Evolutionary conservation across 331 rosid genomes (phyloP), one percentile per base, ranked within the genome.

Genomic region (Pyracantha coccinea): DNA sequence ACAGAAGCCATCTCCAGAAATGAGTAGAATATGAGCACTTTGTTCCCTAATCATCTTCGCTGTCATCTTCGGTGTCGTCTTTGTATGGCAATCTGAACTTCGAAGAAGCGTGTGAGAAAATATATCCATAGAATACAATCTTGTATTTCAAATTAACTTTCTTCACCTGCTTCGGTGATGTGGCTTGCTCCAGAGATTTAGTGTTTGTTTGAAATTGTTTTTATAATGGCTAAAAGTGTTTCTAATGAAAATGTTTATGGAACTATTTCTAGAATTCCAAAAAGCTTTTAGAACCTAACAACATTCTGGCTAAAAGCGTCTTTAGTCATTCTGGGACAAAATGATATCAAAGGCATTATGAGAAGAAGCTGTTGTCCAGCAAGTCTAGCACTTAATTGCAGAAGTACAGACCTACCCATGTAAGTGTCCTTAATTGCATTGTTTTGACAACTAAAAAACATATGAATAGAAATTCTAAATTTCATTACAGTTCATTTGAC

Each of bases 301-400:
- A 90, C 97, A 68, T 97, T 0, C 97, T 20, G 85, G 91, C 76
- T 90, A 76, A 85, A 94, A 21, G 99, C 93, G 77, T 92, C 90
- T 79, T 92, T 83, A 66, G 92, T 92, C 86, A 76, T 92, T 96
- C 96, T 94, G 75, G 23, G 80, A 66, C 72, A 77, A 24, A 71
- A 32, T 38, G 45, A 35, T 24, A 75, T 27, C 54, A 19, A 4
- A 29, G 25, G 20, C 54, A 75, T 21, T 60, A 72, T 44, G 24
- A 38, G 15, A 68, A 66, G 62, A 68, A 4, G 29, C 21, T 35
- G 8, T 52, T 32, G 31, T 52, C 8, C 57, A 52, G 1, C 33
- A 27, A 10, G 45, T 38, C 8, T 62, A 68, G 53, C 68, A 38
- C 14, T 38, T 38, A 11, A 4, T 10, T 10, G 14, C 15, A 38